These are phyloP conservation scores for Mycena rebaudengoi DNA, from an alignment of 768 basidiomycete genomes.

Conservation along the genomic window DNA sequence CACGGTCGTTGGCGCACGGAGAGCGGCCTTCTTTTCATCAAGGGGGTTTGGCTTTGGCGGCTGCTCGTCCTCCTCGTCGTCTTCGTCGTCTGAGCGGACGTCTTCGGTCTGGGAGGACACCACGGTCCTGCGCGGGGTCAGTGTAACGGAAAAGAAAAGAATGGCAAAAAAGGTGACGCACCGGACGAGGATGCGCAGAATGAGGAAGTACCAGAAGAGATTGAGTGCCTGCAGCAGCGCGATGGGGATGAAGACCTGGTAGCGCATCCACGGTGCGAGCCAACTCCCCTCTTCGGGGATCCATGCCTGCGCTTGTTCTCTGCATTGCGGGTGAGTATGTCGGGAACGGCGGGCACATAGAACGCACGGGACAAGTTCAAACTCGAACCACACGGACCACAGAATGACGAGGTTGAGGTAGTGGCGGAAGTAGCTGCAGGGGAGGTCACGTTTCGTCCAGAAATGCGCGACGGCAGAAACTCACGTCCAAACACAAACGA, in stretches of 20 bases:
- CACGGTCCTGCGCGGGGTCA: conserved; percentile 53
- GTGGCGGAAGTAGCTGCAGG: conserved; percentile 89
- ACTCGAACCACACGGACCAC: conserved; percentile 87
- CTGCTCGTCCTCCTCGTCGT: conserved; percentile 50
- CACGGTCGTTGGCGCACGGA: no score
- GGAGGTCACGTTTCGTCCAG: neutral
- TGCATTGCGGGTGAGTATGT: conserved; percentile 32
- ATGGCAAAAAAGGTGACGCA: conserved; percentile 38
- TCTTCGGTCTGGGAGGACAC: conserved; percentile 50
- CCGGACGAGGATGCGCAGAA: conserved; percentile 80
- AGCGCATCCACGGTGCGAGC: conserved; percentile 80
- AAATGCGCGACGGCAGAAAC: conserved; percentile 38
- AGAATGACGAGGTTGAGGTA: conserved; percentile 89
- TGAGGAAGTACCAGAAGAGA: conserved; percentile 92
- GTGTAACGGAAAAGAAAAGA: neutral
- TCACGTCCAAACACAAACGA: conserved; percentile 84
- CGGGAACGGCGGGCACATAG: no score
- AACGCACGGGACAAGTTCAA: conserved; percentile 78
- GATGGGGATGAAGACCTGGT: conserved; percentile 82
- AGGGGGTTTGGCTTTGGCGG: conserved; percentile 24
- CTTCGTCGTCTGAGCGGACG: conserved; percentile 73
- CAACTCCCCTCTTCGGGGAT: conserved; percentile 70
- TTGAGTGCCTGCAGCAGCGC: conserved; percentile 83
- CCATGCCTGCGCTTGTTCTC: conserved; percentile 66
- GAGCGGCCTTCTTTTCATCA: neutral